Percentiles rank a stretch among this genome's conserved stretches.
These are phyloP conservation scores for Quercus berberidifolia DNA, from an alignment of 306 rosid species.

Conservation along the genomic window DNA sequence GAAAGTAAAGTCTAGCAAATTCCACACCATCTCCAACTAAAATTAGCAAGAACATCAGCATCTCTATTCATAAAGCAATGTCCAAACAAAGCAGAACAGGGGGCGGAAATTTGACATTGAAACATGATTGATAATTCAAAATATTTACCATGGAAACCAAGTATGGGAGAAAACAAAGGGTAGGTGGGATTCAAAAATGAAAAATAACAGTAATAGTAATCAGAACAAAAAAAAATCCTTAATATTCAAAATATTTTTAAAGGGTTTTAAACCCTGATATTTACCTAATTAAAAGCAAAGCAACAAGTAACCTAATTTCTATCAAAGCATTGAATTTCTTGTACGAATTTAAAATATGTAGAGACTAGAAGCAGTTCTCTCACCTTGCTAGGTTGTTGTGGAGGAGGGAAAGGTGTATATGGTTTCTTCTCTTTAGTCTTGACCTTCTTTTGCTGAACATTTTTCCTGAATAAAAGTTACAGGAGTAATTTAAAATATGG, in stretches of 20 bases:
- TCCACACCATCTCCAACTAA: background rate
- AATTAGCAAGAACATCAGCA: background rate
- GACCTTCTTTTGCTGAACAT: conserved; percentile 70
- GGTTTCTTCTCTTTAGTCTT: conserved; percentile 69
- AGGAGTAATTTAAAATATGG: background rate
- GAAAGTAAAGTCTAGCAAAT: background rate
- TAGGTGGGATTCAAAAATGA: background rate
- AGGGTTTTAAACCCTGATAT: no score
- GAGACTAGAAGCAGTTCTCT: conserved; percentile 18
- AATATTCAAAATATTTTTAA: no score
- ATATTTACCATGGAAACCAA: background rate
- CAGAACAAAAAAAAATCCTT: no score
- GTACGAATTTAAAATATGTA: background rate
- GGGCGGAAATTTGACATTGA: background rate
- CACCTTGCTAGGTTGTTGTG: conserved; percentile 90
- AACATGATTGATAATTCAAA: background rate
- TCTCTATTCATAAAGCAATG: background rate
- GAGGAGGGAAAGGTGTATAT: conserved; percentile 89
- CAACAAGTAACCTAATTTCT: background rate
- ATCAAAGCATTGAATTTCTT: background rate
- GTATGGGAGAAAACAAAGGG: no score
- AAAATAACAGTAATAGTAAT: background rate
- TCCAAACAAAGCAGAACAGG: background rate
- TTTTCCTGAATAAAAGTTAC: conserved; percentile 58
- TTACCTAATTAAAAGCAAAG: background rate